A percentile compares a stretch with the other conserved stretches of the same genome.
phyloP scores from a whole-genome alignment of 148 eudicot genomes.

The Beta vulgaris region DNA sequence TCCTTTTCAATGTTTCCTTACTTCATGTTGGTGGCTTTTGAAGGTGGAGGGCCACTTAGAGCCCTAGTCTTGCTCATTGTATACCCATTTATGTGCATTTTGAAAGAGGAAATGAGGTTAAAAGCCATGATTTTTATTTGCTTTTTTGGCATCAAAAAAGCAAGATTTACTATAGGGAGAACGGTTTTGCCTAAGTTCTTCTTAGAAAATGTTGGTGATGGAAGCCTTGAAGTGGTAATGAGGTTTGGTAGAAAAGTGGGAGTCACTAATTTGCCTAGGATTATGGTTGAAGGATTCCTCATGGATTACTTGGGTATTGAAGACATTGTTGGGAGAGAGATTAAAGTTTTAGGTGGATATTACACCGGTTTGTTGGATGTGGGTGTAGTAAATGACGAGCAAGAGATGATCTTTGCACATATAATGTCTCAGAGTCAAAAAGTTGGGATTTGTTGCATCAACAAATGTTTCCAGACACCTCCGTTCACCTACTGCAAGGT shows the following conservation, averaged over 20 bases:
- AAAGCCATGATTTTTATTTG: constrained; percentile 26
- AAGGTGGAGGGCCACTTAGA: constrained; percentile 25
- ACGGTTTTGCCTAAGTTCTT: constrained; percentile 30
- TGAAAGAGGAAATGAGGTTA: constrained; percentile 10
- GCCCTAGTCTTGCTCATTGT: constrained; percentile 14
- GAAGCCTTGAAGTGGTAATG: constrained; percentile 22
- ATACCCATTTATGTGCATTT: constrained; percentile 24
- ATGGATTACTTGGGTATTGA: constrained; percentile 26
- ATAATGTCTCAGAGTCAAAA: constrained; percentile 1
- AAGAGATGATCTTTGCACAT: not conserved
- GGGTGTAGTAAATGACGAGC: not conserved
- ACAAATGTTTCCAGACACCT: not conserved
- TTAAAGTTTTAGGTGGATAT: constrained; percentile 22
- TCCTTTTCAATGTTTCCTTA: constrained; percentile 22
- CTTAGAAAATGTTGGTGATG: constrained; percentile 26
- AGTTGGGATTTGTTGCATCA: constrained; percentile 20
- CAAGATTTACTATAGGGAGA: constrained; percentile 14
- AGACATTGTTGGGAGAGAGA: constrained; percentile 25
- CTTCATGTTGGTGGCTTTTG: constrained; percentile 33
- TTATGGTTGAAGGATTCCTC: constrained; percentile 32
- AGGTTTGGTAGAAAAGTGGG: constrained; percentile 24
- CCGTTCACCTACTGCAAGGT: constrained; percentile 25
- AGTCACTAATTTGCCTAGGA: constrained; percentile 24
- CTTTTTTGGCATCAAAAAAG: constrained; percentile 25
- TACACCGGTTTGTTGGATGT: constrained; percentile 20